These are phyloP conservation scores for Neurospora sp. DNA, from an alignment of 495 filamentous ascomycete genomes.

Conservation along the genomic window DNA sequence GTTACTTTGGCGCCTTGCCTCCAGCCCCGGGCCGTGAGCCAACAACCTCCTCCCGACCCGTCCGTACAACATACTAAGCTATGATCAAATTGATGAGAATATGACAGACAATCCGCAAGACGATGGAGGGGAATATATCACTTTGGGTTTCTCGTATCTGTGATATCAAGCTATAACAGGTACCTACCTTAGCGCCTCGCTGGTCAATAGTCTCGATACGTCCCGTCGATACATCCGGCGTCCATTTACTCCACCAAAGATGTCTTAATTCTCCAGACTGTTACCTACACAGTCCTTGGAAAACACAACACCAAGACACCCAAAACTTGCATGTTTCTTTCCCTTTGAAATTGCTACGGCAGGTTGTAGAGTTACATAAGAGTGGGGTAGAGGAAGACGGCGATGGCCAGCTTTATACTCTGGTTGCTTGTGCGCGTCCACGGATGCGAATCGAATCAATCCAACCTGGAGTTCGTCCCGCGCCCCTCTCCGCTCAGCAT, in stretches of 20 bases:
- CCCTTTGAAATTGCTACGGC: not conserved
- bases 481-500: not conserved
- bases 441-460: not conserved
- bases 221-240: not conserved
- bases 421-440: not conserved
- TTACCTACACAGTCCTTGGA: no score
- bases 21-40: not conserved
- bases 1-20: not conserved
- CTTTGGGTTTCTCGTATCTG: not conserved
- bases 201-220: not conserved
- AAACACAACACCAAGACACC: not conserved
- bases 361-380: not conserved
- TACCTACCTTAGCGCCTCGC: not conserved
- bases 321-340: not conserved
- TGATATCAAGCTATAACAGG: not conserved
- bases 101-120: not conserved
- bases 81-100: not conserved
- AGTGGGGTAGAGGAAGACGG: not conserved
- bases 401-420: not conserved
- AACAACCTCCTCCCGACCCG: not conserved
- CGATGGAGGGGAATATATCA: not conserved
- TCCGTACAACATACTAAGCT: not conserved
- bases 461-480: not conserved
- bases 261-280: not conserved
- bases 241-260: not conserved